Conservation (phyloP, 306 rosid genomes). For the Inga leiocalycina region DNA sequence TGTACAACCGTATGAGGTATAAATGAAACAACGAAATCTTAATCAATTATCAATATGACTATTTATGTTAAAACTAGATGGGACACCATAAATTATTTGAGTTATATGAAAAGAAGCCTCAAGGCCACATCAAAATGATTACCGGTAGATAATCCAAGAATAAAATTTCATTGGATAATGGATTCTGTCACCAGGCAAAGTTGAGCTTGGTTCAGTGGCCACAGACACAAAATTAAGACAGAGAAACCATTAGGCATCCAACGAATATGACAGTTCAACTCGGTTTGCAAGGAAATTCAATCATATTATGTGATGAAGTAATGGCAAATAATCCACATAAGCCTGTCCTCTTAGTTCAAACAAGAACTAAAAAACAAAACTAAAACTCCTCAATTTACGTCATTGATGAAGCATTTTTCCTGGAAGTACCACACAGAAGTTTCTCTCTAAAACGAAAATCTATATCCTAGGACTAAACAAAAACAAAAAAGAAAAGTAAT, state of each 20-base stretch:
- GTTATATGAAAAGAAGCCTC: background rate
- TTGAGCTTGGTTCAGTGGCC: background rate
- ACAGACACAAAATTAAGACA: background rate
- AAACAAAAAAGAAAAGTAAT: too few species aligned
- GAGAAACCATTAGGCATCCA: background rate
- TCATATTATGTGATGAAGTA: background rate
- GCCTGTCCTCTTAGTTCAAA: background rate
- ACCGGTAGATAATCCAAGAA: background rate
- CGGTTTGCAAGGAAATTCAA: background rate
- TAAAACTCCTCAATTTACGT: too few species aligned
- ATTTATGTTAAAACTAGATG: background rate
- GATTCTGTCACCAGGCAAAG: background rate
- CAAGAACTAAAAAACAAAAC: too few species aligned
- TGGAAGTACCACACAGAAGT: background rate
- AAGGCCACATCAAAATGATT: background rate
- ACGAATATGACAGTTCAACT: background rate
- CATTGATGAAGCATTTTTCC: background rate
- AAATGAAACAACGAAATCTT: background rate
- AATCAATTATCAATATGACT: background rate
- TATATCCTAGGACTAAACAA: background rate
- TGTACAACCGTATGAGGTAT: background rate
- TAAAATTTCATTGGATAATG: background rate
- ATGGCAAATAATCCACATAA: background rate
- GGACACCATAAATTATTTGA: background rate
- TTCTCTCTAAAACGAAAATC: background rate